phyloP scores from a whole-genome alignment of 192 early-diverging fungal species.

The Mortierella alpina region DNA sequence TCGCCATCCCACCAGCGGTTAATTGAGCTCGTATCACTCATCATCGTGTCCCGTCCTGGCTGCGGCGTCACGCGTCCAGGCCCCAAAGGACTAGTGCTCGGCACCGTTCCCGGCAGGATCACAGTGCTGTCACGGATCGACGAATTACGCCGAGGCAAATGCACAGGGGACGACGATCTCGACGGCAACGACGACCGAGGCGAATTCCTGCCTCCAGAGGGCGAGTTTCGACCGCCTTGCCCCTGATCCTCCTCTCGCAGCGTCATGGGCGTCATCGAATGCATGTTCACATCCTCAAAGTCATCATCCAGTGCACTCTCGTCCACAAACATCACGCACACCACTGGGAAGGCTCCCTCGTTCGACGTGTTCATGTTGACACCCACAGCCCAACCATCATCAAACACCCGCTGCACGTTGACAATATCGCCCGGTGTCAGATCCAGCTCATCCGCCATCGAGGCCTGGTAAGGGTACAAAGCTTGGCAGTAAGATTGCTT shows the following conservation, averaged over 20 bases:
- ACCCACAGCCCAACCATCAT: slow-evolving; percentile 93
- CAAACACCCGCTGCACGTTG: slow-evolving; percentile 76
- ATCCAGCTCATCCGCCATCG: slow-evolving; percentile 81
- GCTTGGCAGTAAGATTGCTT: slow-evolving; percentile 50
- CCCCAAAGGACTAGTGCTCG: slow-evolving; percentile 34
- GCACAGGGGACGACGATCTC: slow-evolving; percentile 45
- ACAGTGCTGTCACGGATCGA: slow-evolving; percentile 51
- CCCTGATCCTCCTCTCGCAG: slow-evolving; percentile 51
- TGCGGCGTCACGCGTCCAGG: slow-evolving; percentile 19
- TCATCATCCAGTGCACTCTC: slow-evolving; percentile 49
- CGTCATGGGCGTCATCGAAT: slow-evolving; percentile 47
- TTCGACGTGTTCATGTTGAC: slow-evolving; percentile 74
- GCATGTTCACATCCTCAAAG: slow-evolving; percentile 53
- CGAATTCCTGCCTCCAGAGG: slow-evolving; percentile 45
- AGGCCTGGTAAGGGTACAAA: slow-evolving; percentile 70
- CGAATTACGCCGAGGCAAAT: slow-evolving; percentile 44
- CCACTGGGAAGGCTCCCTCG: slow-evolving; percentile 87
- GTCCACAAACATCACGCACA: slow-evolving; percentile 72
- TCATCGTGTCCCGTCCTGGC: slow-evolving; percentile 23
- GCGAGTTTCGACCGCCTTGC: slow-evolving; percentile 11
- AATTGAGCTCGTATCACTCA: slow-evolving; percentile 44
- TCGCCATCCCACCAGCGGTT: slow-evolving; percentile 43
- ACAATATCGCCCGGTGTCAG: slow-evolving; percentile 80
- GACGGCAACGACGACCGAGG: slow-evolving; percentile 48
- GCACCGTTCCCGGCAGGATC: slow-evolving; percentile 9